phyloP scores from a whole-genome alignment of 108 stramenopile genomes.

The Thalassiosira profunda region DNA sequence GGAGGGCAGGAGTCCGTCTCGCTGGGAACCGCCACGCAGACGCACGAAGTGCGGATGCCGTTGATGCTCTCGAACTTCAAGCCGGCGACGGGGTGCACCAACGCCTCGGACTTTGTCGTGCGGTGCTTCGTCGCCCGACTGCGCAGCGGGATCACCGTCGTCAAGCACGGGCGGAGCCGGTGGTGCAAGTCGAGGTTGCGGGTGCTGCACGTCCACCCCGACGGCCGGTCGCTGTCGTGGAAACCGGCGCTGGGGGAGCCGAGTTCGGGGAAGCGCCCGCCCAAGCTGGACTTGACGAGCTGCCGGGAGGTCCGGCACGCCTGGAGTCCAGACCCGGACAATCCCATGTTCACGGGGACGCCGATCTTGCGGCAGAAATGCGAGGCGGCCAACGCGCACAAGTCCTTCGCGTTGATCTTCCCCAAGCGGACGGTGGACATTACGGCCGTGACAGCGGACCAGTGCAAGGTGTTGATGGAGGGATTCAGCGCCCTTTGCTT shows the following conservation, averaged over 20 bases:
- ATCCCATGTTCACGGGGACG: slow-evolving; percentile 92
- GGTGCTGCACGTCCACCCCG: slow-evolving; percentile 88
- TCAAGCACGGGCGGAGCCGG: slow-evolving; percentile 87
- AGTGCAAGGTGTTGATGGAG: slow-evolving; percentile 94
- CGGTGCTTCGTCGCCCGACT: slow-evolving; percentile 91
- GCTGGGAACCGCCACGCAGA: slow-evolving; percentile 84
- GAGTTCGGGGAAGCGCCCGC: slow-evolving; percentile 68
- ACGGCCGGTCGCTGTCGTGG: slow-evolving; percentile 85
- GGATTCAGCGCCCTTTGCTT: slow-evolving; percentile 91
- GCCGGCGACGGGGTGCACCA: slow-evolving; percentile 92
- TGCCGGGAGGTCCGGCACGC: slow-evolving; percentile 91
- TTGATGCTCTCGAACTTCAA: slow-evolving; percentile 90
- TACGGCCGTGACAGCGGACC: slow-evolving; percentile 92
- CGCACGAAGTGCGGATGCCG: slow-evolving; percentile 90
- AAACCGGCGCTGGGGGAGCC: slow-evolving; percentile 91
- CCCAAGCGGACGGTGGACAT: slow-evolving; percentile 90
- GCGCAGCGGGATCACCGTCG: slow-evolving; percentile 86
- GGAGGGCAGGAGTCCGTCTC: slow-evolving; percentile 56
- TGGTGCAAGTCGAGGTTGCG: slow-evolving; percentile 92
- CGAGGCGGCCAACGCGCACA: slow-evolving; percentile 92
- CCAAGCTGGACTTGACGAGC: slow-evolving; percentile 85
- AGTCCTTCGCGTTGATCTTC: slow-evolving; percentile 90
- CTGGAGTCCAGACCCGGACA: slow-evolving; percentile 91
- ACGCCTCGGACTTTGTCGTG: slow-evolving; percentile 94
- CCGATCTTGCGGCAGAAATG: slow-evolving; percentile 90